A percentile compares a stretch with the other conserved stretches of the same genome.
Conservation (phyloP, 2,329 filamentous ascomycete genomes). For the Neofusicoccum kwambonambiense region DNA sequence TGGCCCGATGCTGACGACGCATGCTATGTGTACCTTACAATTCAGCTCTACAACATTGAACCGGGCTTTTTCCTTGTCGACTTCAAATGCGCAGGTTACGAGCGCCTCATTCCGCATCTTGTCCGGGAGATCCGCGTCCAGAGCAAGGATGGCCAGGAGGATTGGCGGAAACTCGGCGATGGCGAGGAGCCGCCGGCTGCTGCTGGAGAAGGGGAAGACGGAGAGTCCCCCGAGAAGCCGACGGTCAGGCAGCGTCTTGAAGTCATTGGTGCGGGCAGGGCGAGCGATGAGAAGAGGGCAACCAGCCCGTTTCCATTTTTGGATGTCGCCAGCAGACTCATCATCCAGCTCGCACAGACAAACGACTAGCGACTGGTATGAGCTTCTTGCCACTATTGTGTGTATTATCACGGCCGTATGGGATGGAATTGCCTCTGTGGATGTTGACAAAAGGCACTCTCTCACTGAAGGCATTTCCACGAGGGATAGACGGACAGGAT, state of each 20-base stretch:
- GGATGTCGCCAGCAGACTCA: conserved; percentile 86
- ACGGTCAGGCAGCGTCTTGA: conserved; percentile 40
- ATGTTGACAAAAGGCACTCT: background rate
- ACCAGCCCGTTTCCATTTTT: conserved; percentile 94
- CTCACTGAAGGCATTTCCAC: background rate
- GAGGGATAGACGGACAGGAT: conserved; percentile 2
- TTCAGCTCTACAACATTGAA: conserved; percentile 93
- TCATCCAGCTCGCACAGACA: conserved; percentile 79
- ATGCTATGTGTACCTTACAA: conserved; percentile 91
- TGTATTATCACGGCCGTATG: background rate
- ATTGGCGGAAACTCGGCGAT: conserved; percentile 30
- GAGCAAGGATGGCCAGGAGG: conserved; percentile 21
- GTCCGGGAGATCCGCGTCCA: conserved; percentile 37
- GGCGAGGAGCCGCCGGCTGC: conserved; percentile 32
- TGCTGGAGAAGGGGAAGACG: conserved; percentile 25
- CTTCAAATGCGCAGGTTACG: conserved; percentile 98
- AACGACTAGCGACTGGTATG: conserved; percentile 9
- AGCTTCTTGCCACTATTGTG: background rate
- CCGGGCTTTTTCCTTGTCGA: conserved; percentile 87
- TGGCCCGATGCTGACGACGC: conserved; percentile 57
- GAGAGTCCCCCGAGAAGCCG: conserved; percentile 29
- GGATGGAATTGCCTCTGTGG: background rate
- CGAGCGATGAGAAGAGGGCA: conserved; percentile 83
- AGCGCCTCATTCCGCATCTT: conserved; percentile 66
- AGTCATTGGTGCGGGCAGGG: conserved; percentile 49